These are phyloP conservation scores for Rhipidocladum racemiflorum DNA, from an alignment of 176 grass and related monocot genomes.

Conservation along the genomic window DNA sequence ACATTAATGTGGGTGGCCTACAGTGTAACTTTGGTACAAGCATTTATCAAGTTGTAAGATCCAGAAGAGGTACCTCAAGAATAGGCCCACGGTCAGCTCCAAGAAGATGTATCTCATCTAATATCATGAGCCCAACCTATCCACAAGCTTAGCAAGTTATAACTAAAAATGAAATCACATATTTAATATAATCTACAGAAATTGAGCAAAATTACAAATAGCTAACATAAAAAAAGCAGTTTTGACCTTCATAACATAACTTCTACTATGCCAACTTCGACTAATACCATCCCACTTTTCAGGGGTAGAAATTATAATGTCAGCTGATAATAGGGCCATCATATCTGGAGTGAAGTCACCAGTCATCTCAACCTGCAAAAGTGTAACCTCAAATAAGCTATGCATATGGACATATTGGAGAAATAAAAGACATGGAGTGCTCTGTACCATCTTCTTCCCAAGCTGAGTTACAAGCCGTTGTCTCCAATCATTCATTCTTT, in stretches of 20 bases:
- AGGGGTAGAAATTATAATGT: conserved; percentile 98
- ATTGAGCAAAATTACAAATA: neutral
- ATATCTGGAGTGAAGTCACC: conserved; percentile 95
- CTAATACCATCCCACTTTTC: conserved; percentile 99
- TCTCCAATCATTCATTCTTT: conserved; percentile 98
- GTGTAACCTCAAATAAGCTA: conserved; percentile 21
- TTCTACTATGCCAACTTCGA: conserved; percentile 89
- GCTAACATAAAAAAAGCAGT: neutral
- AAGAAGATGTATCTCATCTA: conserved; percentile 98
- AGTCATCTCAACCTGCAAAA: conserved; percentile 94
- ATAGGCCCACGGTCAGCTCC: conserved; percentile 95
- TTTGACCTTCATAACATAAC: conserved; percentile 93
- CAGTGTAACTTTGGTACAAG: conserved; percentile 1
- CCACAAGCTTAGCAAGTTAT: conserved; percentile 26
- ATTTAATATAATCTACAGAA: conserved; percentile 8
- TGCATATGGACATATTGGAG: conserved; percentile 3
- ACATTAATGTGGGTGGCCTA: neutral
- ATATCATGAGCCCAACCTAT: conserved; percentile 95
- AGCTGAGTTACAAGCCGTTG: conserved; percentile 78
- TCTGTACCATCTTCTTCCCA: conserved; percentile 89
- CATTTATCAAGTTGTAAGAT: conserved; percentile 29
- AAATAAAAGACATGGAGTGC: neutral
- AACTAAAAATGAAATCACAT: neutral
- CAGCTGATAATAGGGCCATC: conserved; percentile 81
- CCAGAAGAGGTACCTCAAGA: conserved; percentile 73